Conservation (phyloP, 2,329 filamentous ascomycete genomes). For the Colletotrichum sp. region DNA sequence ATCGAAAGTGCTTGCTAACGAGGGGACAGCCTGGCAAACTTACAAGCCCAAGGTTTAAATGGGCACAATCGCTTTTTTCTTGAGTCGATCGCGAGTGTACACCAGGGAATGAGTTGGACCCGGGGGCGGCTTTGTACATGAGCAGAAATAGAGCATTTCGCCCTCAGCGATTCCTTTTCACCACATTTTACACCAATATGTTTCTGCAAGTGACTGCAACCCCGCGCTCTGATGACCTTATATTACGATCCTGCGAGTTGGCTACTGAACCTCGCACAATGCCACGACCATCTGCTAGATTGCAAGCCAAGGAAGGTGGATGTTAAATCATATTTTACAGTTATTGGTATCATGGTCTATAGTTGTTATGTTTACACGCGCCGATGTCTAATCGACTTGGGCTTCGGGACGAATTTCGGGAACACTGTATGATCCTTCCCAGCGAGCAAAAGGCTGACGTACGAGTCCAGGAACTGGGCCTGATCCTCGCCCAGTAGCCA, state of each 20-base stretch:
- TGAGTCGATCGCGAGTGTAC: slow-evolving; percentile 16
- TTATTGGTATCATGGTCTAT: slow-evolving; percentile 21
- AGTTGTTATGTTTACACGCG: background rate
- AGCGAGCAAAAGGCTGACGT: slow-evolving; percentile 47
- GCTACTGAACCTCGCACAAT: background rate
- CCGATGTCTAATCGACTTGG: background rate
- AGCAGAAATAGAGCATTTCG: slow-evolving; percentile 35
- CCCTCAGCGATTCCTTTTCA: background rate
- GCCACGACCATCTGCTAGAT: background rate
- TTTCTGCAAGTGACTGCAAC: background rate
- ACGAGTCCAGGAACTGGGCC: slow-evolving; percentile 50
- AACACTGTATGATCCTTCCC: slow-evolving; percentile 26
- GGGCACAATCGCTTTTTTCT: background rate
- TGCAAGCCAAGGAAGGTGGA: background rate
- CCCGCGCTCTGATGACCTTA: background rate
- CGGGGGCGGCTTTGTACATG: slow-evolving; percentile 34
- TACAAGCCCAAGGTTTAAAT: slow-evolving; percentile 50
- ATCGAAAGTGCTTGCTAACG: slow-evolving; percentile 22
- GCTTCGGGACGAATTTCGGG: background rate
- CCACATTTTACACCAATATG: background rate
- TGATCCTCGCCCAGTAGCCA: slow-evolving; percentile 50
- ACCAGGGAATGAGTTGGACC: slow-evolving; percentile 24
- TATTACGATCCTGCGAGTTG: background rate
- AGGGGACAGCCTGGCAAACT: slow-evolving; percentile 53
- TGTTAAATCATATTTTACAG: background rate